Conservation (phyloP, 306 rosid species). For the Sicyos baderoa region DNA sequence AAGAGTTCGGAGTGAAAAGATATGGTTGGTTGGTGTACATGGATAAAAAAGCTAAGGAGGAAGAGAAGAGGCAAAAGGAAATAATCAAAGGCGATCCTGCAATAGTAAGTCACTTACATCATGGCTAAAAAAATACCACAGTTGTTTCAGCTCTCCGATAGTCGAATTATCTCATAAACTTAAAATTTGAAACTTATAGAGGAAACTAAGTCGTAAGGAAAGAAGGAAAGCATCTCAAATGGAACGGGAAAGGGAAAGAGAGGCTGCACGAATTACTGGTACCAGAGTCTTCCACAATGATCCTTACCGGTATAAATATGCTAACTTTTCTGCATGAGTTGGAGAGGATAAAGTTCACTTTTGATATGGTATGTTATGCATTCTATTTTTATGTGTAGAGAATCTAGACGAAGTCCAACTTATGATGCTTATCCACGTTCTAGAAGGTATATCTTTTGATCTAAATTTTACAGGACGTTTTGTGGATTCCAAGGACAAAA, state of each 20-base stretch:
- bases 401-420: constrained; percentile 86
- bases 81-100: constrained; percentile 96
- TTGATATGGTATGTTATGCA: constrained; percentile 11
- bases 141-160: constrained; percentile 11
- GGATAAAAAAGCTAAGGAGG: constrained; percentile 97
- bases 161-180: constrained; percentile 4
- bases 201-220: constrained; percentile 96
- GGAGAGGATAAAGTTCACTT: constrained; percentile 21
- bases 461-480: neutral
- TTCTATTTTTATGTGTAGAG: constrained; percentile 46
- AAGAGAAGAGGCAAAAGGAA: constrained; percentile 87
- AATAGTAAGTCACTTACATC: constrained; percentile 52
- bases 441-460: constrained; percentile 45
- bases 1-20: constrained; percentile 88
- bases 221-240: constrained; percentile 94
- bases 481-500: neutral
- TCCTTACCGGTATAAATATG: constrained; percentile 71
- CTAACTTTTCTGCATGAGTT: constrained; percentile 16
- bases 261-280: constrained; percentile 62
- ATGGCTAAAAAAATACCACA: neutral
- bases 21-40: constrained; percentile 96
- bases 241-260: constrained; percentile 96
- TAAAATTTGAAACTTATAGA: constrained; percentile 35
- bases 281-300: constrained; percentile 74
- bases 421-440: constrained; percentile 94